These are phyloP conservation scores for Chimonanthus praecox DNA, from an alignment of 164 flowering plant species.

Conservation along the genomic window DNA sequence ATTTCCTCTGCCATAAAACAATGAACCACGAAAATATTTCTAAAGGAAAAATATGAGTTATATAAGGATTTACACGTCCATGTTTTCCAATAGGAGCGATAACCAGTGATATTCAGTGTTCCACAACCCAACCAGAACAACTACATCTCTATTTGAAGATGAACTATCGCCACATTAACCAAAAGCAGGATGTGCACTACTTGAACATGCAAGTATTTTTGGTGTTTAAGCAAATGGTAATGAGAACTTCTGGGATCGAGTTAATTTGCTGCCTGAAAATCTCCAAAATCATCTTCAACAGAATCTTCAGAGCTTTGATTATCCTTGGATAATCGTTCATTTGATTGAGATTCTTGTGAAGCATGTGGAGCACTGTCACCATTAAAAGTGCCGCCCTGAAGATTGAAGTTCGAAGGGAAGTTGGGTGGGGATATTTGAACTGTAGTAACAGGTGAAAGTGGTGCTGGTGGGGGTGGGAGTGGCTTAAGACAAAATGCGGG, in stretches of 20 bases:
- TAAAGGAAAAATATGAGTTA: too few relatives aligned
- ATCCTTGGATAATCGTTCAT: slow-evolving; percentile 23
- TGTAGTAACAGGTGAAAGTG: slow-evolving; percentile 50
- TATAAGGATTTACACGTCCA: not conserved
- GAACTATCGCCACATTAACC: slow-evolving; percentile 5
- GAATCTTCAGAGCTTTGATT: slow-evolving; percentile 30
- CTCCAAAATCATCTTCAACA: slow-evolving; percentile 90
- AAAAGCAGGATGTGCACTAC: slow-evolving; percentile 2
- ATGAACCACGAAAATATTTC: not conserved
- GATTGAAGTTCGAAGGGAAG: slow-evolving; percentile 26
- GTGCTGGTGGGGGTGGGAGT: slow-evolving; percentile 75
- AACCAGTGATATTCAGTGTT: not conserved
- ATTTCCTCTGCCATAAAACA: not conserved
- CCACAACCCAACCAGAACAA: not conserved
- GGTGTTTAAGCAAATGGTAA: slow-evolving; percentile 26
- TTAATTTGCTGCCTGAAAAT: slow-evolving; percentile 81
- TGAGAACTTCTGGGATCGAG: not conserved
- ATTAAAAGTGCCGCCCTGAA: slow-evolving; percentile 21
- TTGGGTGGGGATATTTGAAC: slow-evolving; percentile 29
- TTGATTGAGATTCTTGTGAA: slow-evolving; percentile 17
- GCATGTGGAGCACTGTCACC: slow-evolving; percentile 9
- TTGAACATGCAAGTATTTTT: slow-evolving; percentile 5
- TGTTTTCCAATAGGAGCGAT: not conserved
- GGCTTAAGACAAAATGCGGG: slow-evolving; percentile 43
- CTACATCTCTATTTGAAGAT: not conserved